phyloP scores from a whole-genome alignment of 1,284 basidiomycete species.

The Rhodotorula sp. region DNA sequence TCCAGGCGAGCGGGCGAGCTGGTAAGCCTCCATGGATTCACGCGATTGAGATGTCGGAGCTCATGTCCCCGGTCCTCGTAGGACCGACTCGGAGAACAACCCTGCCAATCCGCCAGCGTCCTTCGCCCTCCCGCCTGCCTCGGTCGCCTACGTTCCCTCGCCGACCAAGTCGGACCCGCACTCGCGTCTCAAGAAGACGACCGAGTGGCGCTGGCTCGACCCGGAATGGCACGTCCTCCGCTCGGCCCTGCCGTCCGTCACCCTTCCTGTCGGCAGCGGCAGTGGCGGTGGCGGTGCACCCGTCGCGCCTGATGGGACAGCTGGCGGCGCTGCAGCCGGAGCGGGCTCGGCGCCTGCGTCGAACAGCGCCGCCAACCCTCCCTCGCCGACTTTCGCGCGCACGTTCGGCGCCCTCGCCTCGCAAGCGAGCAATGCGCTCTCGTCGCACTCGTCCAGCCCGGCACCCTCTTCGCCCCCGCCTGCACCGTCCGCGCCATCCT shows the following conservation, averaged over 20 bases:
- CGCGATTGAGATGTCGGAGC: background rate
- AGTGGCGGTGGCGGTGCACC: background rate
- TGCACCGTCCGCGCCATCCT: background rate
- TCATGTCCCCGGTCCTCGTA: background rate
- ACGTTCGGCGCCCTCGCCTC: constrained; percentile 13
- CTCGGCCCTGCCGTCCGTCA: constrained; percentile 21
- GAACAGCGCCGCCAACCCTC: background rate
- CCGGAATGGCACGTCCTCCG: constrained; percentile 51
- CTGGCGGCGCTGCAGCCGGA: background rate
- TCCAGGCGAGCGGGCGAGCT: constrained; percentile 47
- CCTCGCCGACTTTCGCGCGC: constrained; percentile 14
- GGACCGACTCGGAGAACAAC: constrained; percentile 51
- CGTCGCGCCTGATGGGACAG: background rate
- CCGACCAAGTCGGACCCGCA: constrained; percentile 43
- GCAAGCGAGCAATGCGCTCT: constrained; percentile 3
- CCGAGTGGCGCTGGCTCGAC: constrained; percentile 54
- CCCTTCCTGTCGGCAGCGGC: constrained; percentile 1
- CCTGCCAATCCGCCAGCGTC: constrained; percentile 53
- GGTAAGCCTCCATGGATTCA: constrained; percentile 27
- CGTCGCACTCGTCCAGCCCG: background rate
- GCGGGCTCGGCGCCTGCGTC: background rate
- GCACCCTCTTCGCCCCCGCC: constrained; percentile 1
- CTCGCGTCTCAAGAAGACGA: constrained; percentile 47
- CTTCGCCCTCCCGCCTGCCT: constrained; percentile 51
- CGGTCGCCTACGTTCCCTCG: constrained; percentile 45